phyloP scores from a whole-genome alignment of 179 eudicot genomes.

The Actinidia arguta region DNA sequence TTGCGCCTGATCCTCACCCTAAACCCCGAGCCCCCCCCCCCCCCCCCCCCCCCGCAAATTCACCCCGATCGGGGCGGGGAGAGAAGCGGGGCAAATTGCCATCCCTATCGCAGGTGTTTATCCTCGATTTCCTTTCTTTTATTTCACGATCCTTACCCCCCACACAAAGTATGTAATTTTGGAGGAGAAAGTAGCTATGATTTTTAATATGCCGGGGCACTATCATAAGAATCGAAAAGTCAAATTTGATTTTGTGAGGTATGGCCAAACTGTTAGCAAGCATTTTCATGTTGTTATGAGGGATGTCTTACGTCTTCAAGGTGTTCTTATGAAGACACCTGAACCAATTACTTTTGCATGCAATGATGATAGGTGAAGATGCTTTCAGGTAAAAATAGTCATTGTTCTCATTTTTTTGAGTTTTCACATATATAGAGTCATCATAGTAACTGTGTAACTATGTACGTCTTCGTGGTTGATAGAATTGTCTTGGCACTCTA shows the following conservation, averaged over 20 bases:
- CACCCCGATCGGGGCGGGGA: too few species aligned
- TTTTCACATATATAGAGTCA: neutral
- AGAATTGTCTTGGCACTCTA: neutral
- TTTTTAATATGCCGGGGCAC: neutral
- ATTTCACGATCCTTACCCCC: too few species aligned
- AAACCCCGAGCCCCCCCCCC: too few species aligned
- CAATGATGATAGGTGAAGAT: neutral
- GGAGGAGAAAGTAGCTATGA: neutral
- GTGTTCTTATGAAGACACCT: neutral
- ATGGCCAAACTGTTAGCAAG: neutral
- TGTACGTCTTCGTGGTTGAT: neutral
- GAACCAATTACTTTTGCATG: neutral
- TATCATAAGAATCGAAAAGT: neutral
- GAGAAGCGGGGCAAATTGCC: too few species aligned
- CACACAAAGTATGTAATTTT: neutral
- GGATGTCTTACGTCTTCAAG: neutral
- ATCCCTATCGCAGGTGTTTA: too few species aligned
- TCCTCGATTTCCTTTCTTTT: too few species aligned
- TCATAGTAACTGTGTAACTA: neutral
- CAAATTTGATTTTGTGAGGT: neutral
- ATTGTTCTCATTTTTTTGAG: neutral
- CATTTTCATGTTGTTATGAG: neutral
- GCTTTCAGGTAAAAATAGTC: neutral
- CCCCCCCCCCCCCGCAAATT: too few species aligned
- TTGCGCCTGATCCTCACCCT: too few species aligned